Conservation (phyloP, 176 grass and related monocot species). For the Avena sativa region DNA sequence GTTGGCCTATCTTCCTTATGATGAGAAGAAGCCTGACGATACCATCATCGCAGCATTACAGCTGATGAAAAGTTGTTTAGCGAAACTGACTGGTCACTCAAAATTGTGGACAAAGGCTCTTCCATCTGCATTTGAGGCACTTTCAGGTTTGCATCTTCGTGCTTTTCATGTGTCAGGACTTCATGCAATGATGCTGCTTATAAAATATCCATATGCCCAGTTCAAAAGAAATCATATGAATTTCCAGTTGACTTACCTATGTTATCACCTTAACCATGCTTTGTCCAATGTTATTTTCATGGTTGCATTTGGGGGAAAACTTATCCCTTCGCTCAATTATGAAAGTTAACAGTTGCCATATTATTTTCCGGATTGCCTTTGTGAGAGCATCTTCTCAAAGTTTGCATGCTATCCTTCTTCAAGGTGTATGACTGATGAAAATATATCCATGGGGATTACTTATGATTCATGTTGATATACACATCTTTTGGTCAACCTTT, state of each 20-base stretch:
- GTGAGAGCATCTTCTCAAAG: background rate
- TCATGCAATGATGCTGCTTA: background rate
- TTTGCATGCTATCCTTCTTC: background rate
- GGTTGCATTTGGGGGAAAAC: background rate
- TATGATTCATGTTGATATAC: slow-evolving; percentile 17
- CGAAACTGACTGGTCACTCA: slow-evolving; percentile 51
- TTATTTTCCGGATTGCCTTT: slow-evolving; percentile 18
- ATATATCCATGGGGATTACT: background rate
- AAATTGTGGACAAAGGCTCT: slow-evolving; percentile 63
- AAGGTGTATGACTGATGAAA: background rate
- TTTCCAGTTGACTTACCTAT: background rate
- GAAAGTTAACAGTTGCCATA: background rate
- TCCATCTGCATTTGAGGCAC: slow-evolving; percentile 70
- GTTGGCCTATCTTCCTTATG: slow-evolving; percentile 63
- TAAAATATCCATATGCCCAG: background rate
- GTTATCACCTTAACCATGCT: background rate
- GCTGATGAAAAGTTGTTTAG: slow-evolving; percentile 69
- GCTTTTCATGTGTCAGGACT: background rate
- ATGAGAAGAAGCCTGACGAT: slow-evolving; percentile 75
- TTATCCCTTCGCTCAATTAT: background rate
- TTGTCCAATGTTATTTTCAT: slow-evolving; percentile 25
- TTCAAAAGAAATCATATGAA: background rate
- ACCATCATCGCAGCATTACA: slow-evolving; percentile 62
- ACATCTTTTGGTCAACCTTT: slow-evolving; percentile 18
- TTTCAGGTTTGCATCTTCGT: slow-evolving; percentile 65